Evolutionary conservation across 176 grass and related monocot species (phyloP).

Genomic region (Avena eriantha): DNA sequence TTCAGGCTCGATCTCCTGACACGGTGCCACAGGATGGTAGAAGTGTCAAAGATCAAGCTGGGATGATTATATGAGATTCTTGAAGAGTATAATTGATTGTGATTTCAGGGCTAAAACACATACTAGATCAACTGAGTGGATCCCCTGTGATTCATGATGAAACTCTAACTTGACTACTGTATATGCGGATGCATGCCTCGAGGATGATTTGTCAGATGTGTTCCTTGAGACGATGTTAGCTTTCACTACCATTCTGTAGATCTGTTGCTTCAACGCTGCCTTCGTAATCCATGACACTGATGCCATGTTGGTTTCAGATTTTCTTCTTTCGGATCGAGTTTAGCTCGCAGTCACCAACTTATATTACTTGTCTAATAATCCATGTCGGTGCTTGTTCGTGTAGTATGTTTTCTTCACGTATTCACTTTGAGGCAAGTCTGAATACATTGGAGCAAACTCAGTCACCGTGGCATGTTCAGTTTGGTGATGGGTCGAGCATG

Average conservation of each 20-base stretch:
- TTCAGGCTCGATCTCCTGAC: slow-evolving; percentile 14
- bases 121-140: slow-evolving; percentile 1
- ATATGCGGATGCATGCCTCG: neutral
- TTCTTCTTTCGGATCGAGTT: neutral
- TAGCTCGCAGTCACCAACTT: neutral
- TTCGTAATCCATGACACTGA: neutral
- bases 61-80: neutral
- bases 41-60: neutral
- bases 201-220: slow-evolving; percentile 6
- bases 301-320: neutral
- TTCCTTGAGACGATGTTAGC: neutral
- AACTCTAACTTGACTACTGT: neutral
- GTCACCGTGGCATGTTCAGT: neutral
- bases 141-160: neutral
- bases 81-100: slow-evolving; percentile 15
- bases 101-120: neutral
- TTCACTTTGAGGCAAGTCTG: neutral
- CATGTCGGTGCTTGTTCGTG: neutral
- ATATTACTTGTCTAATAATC: neutral
- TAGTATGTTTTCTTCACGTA: too few species aligned
- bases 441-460: neutral
- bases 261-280: neutral
- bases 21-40: neutral
- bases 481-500: too few species aligned
- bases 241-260: neutral